Evolutionary conservation across 2,329 filamentous ascomycete genomes (phyloP).

Genomic region (Aspergillus ochraceus): DNA sequence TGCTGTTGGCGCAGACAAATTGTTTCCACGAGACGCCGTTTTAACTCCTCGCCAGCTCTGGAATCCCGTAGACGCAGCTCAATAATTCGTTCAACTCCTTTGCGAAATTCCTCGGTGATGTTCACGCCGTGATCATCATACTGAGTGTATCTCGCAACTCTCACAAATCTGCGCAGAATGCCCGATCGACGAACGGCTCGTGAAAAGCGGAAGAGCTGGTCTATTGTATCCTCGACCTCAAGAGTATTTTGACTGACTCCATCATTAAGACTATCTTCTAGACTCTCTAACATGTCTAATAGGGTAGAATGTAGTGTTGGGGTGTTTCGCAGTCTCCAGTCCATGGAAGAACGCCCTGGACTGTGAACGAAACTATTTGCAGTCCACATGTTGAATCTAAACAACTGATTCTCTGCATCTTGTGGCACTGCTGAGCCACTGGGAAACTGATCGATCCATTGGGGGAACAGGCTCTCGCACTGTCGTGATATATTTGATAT

Average conservation of each 20-base stretch:
- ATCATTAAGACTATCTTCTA: background rate
- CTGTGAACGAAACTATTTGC: background rate
- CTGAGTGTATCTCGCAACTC: slow-evolving; percentile 8
- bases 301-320: background rate
- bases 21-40: background rate
- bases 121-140: slow-evolving; percentile 5
- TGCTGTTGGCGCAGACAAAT: slow-evolving; percentile 6
- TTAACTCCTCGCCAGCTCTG: background rate
- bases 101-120: slow-evolving; percentile 1
- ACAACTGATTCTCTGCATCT: slow-evolving; percentile 4
- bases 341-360: background rate
- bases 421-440: background rate
- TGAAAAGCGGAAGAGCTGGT: slow-evolving; percentile 13
- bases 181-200: slow-evolving; percentile 14
- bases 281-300: background rate
- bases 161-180: slow-evolving; percentile 13
- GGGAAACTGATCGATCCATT: no score
- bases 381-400: background rate
- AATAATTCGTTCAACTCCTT: background rate
- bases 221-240: background rate
- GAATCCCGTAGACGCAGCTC: background rate
- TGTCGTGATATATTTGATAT: no score
- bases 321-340: background rate
- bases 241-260: no score
- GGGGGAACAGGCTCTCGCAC: no score